These are phyloP conservation scores for Hypholoma fasciculare DNA, from an alignment of 768 basidiomycete genomes.

Conservation along the genomic window DNA sequence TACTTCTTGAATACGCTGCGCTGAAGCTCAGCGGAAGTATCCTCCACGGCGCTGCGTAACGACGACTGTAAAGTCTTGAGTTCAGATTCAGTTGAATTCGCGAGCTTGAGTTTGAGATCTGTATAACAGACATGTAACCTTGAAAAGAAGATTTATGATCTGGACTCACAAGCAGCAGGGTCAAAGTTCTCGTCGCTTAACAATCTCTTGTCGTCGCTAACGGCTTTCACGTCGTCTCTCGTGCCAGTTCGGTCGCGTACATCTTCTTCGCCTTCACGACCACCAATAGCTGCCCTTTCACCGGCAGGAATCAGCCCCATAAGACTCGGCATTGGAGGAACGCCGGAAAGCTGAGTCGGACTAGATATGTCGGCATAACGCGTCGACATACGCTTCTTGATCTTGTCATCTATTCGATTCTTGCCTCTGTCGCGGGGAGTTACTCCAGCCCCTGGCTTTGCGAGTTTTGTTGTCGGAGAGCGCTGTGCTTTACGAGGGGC, in stretches of 20 bases:
- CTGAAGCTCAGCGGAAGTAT: conserved; percentile 80
- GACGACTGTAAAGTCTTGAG: conserved; percentile 76
- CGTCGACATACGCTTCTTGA: conserved; percentile 95
- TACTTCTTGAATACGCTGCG: conserved; percentile 95
- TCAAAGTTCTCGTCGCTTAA: conserved; percentile 84
- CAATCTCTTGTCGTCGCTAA: conserved; percentile 55
- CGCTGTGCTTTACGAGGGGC: conserved; percentile 40
- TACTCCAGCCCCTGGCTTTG: conserved; percentile 29
- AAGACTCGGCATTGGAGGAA: conserved; percentile 46
- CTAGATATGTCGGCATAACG: conserved; percentile 86
- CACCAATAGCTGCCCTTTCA: conserved; percentile 21
- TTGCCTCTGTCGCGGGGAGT: conserved; percentile 47
- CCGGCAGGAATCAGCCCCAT: conserved; percentile 25
- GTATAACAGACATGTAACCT: conserved; percentile 5
- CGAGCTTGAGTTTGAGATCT: conserved; percentile 84
- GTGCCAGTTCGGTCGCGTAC: conserved; percentile 36
- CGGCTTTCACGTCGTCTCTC: conserved; percentile 44
- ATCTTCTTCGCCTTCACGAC: conserved; percentile 47
- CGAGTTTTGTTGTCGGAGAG: conserved; percentile 27
- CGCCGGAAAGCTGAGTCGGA: conserved; percentile 52
- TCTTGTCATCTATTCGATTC: conserved; percentile 79
- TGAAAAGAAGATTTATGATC: neutral
- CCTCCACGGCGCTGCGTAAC: conserved; percentile 65
- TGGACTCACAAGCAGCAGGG: conserved; percentile 79
- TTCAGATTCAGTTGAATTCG: conserved; percentile 87